Conservation (phyloP, 1,284 basidiomycete genomes). For the Irpex sp. region DNA sequence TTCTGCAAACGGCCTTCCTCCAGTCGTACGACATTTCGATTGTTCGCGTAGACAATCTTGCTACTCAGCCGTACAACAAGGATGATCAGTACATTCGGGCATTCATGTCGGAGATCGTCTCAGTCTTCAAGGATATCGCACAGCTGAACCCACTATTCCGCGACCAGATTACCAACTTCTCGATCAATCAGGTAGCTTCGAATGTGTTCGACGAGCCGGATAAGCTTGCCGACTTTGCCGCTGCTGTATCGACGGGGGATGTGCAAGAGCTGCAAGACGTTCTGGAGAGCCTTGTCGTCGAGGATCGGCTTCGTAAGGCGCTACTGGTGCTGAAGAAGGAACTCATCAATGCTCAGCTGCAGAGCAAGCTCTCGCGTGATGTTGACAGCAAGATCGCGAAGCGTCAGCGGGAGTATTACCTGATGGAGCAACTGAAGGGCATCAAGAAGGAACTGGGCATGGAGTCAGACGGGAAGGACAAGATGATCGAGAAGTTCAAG, state of each 20-base stretch:
- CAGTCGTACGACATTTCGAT: constrained; percentile 88
- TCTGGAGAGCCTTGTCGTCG: constrained; percentile 81
- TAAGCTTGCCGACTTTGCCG: constrained; percentile 97
- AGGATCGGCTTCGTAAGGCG: constrained; percentile 88
- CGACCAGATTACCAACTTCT: constrained; percentile 97
- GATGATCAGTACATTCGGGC: constrained; percentile 93
- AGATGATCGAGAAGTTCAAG: constrained; percentile 93
- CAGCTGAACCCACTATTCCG: constrained; percentile 97
- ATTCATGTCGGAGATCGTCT: constrained; percentile 95
- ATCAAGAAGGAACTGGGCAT: constrained; percentile 99
- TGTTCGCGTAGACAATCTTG: constrained; percentile 85
- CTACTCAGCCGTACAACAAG: constrained; percentile 82
- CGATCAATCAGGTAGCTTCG: constrained; percentile 88
- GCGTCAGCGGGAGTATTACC: constrained; percentile 93
- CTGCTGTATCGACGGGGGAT: constrained; percentile 91
- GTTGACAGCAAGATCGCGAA: constrained; percentile 97
- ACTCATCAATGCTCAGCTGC: constrained; percentile 94
- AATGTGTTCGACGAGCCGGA: constrained; percentile 99
- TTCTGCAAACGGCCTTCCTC: constrained; percentile 85
- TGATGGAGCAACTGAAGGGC: constrained; percentile 98
- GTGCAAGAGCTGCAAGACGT: constrained; percentile 92
- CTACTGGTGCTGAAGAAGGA: constrained; percentile 96
- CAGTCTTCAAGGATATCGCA: constrained; percentile 98
- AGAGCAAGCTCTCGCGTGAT: constrained; percentile 91
- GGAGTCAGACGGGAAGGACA: constrained; percentile 97